Evolutionary conservation across 1,284 basidiomycete species (phyloP), one percentile per base, ranked within the genome.

Genomic region (Cutaneotrichosporon daszewskae): DNA sequence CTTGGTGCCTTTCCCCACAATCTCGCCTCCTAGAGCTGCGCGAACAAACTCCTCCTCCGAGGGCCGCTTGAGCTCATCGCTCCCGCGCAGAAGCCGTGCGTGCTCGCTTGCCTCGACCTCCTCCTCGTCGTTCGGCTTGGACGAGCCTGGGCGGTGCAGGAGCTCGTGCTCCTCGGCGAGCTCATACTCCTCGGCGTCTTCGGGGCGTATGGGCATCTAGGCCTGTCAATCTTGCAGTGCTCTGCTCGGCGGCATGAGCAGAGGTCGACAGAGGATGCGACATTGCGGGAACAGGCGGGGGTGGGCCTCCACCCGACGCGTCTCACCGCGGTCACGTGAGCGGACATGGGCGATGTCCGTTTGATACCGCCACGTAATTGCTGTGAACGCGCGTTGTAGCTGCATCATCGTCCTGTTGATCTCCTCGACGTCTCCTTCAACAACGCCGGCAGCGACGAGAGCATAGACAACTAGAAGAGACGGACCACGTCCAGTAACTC

Each of bases 181-280:
- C 54, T 69, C 67, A 49, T 66, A 69, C 32, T 48, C 67, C 42
- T 69, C 64, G 2, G 62, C 64, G 12, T 62, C 60, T 13, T 48
- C 37, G 9, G 45, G 54, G 17, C 34, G 38, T 18, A 58, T 29
- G 5, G 53, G 39, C 47, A 53, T 54, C 25, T 32, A 16, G 19
- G 20, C 19, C 2, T 12, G 33, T 35, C 12, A 7, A 29, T 16
- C 14, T 33, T 33, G 17, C 12, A 22, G 19, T 5, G 24, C 13
- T 37, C 11, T 37, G 14, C 17, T n/a, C n/a, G n/a, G n/a, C n/a
- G n/a, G n/a, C n/a, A n/a, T n/a, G n/a, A n/a, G n/a, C n/a, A n/a
- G n/a, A n/a, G n/a, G n/a, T n/a, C n/a, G n/a, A n/a, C n/a, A n/a
- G n/a, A n/a, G n/a, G n/a, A n/a, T n/a, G n/a, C n/a, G n/a, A n/a